These are phyloP conservation scores for Chlorella sp. DNA, from an alignment of 139 green algal genomes.

Conservation along the genomic window DNA sequence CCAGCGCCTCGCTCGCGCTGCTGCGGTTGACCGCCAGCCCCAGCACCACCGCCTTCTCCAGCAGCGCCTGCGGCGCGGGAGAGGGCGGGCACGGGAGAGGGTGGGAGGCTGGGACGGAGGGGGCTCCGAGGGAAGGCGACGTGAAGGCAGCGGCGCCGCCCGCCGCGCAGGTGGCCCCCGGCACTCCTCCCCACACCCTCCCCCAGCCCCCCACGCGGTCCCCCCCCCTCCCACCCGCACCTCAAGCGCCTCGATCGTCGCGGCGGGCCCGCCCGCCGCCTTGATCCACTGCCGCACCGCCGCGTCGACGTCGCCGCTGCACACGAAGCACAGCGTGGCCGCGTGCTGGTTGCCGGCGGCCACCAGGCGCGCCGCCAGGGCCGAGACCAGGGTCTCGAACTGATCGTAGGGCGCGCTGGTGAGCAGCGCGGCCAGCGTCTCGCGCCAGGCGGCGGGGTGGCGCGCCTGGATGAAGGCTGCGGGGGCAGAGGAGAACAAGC, in stretches of 20 bases:
- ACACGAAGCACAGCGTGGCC: constrained; percentile 92
- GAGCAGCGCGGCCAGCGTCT: constrained; percentile 94
- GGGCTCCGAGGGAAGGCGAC: no score
- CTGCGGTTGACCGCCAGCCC: constrained; percentile 66
- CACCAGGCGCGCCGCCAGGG: constrained; percentile 68
- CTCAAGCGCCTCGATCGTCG: constrained; percentile 74
- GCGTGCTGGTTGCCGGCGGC: constrained; percentile 71
- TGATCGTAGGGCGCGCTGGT: constrained; percentile 78
- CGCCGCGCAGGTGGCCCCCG: not conserved
- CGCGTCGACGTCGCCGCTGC: constrained; percentile 84
- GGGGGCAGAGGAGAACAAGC: not conserved
- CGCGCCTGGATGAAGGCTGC: constrained; percentile 77
- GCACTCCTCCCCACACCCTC: not conserved
- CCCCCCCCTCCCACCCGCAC: constrained; percentile 49
- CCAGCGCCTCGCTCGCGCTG: constrained; percentile 57
- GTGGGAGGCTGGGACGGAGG: no score
- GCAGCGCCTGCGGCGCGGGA: constrained; percentile 68
- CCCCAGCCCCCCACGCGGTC: not conserved
- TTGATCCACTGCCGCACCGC: constrained; percentile 78
- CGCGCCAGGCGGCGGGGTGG: constrained; percentile 82
- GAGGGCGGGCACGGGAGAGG: not conserved
- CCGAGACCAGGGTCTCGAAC: constrained; percentile 66
- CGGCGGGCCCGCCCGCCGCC: constrained; percentile 9
- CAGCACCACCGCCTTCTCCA: constrained; percentile 96
- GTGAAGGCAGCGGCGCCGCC: no score